Base-by-base conservation (phyloP, 2,329 filamentous ascomycete genomes). In the Curvularia lunata region DNA sequence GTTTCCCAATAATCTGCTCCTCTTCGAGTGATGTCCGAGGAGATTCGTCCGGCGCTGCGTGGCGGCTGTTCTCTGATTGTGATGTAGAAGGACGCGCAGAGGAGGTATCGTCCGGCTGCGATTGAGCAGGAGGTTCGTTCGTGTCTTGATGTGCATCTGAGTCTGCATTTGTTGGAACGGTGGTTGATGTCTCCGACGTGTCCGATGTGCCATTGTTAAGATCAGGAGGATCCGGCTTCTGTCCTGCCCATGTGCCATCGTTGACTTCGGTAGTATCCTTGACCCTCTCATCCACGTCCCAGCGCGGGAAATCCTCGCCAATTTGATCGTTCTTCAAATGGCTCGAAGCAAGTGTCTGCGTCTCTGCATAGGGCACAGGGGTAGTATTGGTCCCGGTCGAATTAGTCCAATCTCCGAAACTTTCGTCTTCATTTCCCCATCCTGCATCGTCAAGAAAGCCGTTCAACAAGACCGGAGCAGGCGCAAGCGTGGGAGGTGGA, bases 11-110 rank as follows among this genome's bases (percentile, higher is more conserved):
- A 13, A 16, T 16, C 13, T 18, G 2, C 25, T 54, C 72, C 28
- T 77, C 75, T 46, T 78, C 76, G 25, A 77, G 64, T 1, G 76
- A 78, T 8, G 75, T 78, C 16, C 76, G 56, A 3, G 75, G 67
- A 21, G 76, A 78, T 40, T 77, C 74, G 34, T 62, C 50, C 7
- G 61, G 58, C 6, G 61, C 57, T 37, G 73, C 74, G 18, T 62
- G 65, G 40, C 70, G 74, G 56, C 75, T 78, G 6, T 59, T 56
- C 32, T 77, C 75, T n/a, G 75, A 77, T 1, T 70, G 71, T 10
- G 75, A 75, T 7, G 70, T 74, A 1, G 75, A 78, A 0, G 74
- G 66, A 30, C 70, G 67, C 21, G 71, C 72, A 18, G 75, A 77
- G 2, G 65, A 61, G 46, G 70, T 68, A 48, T 73, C 67, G 9